A percentile compares a stretch with the other conserved stretches of the same genome.
phyloP scores from a whole-genome alignment of 352 stramenopile genomes.

The Pythium chondricola region DNA sequence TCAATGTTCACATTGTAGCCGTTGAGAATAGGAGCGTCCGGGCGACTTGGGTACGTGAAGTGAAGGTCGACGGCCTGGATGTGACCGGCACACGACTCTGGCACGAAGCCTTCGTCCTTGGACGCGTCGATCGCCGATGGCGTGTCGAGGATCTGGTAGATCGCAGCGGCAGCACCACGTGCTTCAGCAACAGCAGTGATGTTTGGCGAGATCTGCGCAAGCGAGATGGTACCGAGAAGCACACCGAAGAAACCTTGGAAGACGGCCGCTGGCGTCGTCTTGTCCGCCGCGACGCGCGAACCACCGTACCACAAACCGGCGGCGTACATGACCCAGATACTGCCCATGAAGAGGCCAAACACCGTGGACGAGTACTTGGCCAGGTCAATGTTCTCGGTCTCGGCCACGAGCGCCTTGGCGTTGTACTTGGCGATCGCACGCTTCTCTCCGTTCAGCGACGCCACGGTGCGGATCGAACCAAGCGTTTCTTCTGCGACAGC shows the following conservation, averaged over 20 bases:
- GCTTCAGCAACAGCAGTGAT: slow-evolving; percentile 33
- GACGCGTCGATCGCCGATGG: slow-evolving; percentile 41
- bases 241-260: slow-evolving; percentile 47
- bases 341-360: slow-evolving; percentile 31
- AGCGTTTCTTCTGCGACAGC: slow-evolving; percentile 15
- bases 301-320: slow-evolving; percentile 52
- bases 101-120: slow-evolving; percentile 29
- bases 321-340: slow-evolving; percentile 44
- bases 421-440: slow-evolving; percentile 19
- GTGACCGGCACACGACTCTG: slow-evolving; percentile 27
- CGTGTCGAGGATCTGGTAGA: slow-evolving; percentile 49
- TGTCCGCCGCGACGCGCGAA: slow-evolving; percentile 25
- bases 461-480: slow-evolving; percentile 22
- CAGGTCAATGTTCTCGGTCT: slow-evolving; percentile 30
- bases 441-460: slow-evolving; percentile 23
- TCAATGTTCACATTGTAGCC: slow-evolving; percentile 69
- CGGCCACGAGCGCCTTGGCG: slow-evolving; percentile 13
- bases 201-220: slow-evolving; percentile 44
- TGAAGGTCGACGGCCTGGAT: slow-evolving; percentile 53
- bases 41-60: slow-evolving; percentile 79
- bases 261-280: slow-evolving; percentile 27
- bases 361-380: slow-evolving; percentile 27
- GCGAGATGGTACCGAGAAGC: slow-evolving; percentile 27
- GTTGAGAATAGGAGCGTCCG: slow-evolving; percentile 55
- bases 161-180: slow-evolving; percentile 20